phyloP scores from a whole-genome alignment of 768 basidiomycete species.

The Boletus sensibilis region DNA sequence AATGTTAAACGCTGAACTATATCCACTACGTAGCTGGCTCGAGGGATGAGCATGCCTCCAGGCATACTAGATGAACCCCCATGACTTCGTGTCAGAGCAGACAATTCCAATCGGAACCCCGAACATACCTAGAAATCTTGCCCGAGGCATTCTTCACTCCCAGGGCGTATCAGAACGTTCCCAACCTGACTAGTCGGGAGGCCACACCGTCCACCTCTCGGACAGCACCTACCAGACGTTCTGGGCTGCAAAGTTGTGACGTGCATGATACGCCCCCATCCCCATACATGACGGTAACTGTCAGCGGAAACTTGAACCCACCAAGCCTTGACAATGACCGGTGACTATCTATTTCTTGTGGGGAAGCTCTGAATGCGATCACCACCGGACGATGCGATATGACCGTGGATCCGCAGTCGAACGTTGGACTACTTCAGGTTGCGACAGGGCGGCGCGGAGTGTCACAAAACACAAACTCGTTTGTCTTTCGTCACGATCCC shows the following conservation, averaged over 20 bases:
- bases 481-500: not conserved
- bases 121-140: not conserved
- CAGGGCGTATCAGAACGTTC: not conserved
- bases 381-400: conserved; percentile 10
- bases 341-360: not conserved
- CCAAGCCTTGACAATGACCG: not conserved
- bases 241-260: not conserved
- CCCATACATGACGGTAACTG: not conserved
- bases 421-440: not conserved
- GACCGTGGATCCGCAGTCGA: conserved; percentile 18
- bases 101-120: not conserved
- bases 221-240: not conserved
- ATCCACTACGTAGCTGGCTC: not conserved
- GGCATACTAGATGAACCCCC: not conserved
- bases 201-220: not conserved
- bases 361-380: not conserved
- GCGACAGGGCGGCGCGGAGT: not conserved
- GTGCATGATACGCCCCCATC: not conserved
- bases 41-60: not conserved
- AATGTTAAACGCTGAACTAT: too few species aligned
- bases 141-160: too few species aligned
- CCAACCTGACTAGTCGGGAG: not conserved
- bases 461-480: not conserved
- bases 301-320: not conserved
- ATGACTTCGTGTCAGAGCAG: not conserved